Percentiles rank a stretch among this genome's conserved stretches.
Conservation (phyloP, 495 filamentous ascomycete species). For the Penicillium verhagenii region DNA sequence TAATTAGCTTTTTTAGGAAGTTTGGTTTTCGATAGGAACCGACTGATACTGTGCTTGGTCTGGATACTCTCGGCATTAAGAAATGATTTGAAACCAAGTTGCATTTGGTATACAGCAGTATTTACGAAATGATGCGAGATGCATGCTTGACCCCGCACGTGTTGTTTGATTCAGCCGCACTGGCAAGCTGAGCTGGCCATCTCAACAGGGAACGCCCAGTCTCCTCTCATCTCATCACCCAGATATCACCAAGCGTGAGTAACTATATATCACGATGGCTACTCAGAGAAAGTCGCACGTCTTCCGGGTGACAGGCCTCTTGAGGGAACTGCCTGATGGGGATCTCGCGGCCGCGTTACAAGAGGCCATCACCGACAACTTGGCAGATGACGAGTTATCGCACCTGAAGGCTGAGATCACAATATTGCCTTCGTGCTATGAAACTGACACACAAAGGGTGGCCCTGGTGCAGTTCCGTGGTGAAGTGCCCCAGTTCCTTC, state of each 20-base stretch:
- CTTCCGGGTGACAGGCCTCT: constrained; percentile 11
- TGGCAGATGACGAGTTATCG: constrained; percentile 8
- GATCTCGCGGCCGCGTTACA: constrained; percentile 10
- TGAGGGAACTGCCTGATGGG: constrained; percentile 4
- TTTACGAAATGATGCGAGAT: no score
- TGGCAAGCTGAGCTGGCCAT: constrained; percentile 6
- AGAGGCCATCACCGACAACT: constrained; percentile 8
- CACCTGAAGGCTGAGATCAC: constrained; percentile 5
- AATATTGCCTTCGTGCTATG: constrained; percentile 15
- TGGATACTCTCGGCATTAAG: no score
- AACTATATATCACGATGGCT: constrained; percentile 5
- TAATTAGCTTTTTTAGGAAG: no score
- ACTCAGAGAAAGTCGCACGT: constrained; percentile 13
- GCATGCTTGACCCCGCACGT: constrained; percentile 16
- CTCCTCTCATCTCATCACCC: constrained; percentile 3
- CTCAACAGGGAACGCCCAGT: constrained; percentile 4
- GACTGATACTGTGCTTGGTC: no score
- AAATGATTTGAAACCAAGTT: no score
- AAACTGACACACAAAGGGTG: constrained; percentile 12
- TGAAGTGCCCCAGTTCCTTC: constrained; percentile 11
- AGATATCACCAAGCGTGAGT: constrained; percentile 1
- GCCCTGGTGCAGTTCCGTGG: constrained; percentile 9
- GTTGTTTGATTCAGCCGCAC: constrained; percentile 16
- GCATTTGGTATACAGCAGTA: no score
- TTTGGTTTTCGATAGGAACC: no score